These are phyloP conservation scores for Aureobasidium vineae DNA, from an alignment of 2,329 filamentous ascomycete genomes.

Conservation along the genomic window DNA sequence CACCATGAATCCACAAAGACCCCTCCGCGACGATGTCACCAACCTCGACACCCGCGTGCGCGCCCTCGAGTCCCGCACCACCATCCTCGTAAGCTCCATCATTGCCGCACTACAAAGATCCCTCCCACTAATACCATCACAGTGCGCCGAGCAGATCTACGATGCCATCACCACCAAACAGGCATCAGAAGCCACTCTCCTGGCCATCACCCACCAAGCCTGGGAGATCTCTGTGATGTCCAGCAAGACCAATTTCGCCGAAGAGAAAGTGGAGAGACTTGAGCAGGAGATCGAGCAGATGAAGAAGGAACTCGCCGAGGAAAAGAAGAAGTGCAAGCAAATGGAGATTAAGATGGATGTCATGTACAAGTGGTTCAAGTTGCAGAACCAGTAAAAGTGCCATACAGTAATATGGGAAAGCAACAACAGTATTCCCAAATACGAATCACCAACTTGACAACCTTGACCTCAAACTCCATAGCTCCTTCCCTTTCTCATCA, in stretches of 20 bases:
- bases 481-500: too few species aligned
- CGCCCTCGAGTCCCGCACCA: neutral
- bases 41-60: neutral
- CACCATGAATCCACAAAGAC: neutral
- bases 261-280: neutral
- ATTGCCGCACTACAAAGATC: neutral
- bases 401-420: too few species aligned
- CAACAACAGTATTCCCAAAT: neutral
- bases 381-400: neutral
- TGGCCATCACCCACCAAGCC: neutral
- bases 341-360: neutral
- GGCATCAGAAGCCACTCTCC: neutral
- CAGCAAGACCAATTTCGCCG: neutral
- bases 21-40: neutral
- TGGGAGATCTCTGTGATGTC: too few species aligned
- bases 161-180: neutral
- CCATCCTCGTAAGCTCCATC: neutral
- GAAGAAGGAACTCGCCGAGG: neutral
- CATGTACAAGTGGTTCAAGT: neutral
- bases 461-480: neutral
- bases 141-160: neutral
- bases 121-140: neutral
- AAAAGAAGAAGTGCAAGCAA: neutral
- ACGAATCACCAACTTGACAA: neutral
- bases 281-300: neutral